Conservation (phyloP, 805 yeast genomes). For the Metschnikowia baotianmanensis region DNA sequence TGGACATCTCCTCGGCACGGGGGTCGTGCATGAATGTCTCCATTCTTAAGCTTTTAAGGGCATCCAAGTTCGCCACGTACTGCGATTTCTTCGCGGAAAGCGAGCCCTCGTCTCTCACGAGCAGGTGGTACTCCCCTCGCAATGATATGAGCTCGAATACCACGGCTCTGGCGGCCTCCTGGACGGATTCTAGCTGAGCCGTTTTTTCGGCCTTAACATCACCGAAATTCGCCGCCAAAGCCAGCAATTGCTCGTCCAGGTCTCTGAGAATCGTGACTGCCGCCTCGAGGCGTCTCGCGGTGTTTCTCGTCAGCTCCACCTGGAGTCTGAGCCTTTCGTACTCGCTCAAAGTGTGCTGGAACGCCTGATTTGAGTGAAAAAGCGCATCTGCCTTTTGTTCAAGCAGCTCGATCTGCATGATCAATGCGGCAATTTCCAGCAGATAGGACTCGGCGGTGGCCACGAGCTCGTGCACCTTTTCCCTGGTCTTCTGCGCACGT, state of each 20-base stretch:
- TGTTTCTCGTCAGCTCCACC: constrained; percentile 45
- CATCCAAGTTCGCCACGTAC: constrained; percentile 23
- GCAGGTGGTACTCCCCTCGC: constrained; percentile 26
- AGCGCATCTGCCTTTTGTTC: constrained; percentile 60
- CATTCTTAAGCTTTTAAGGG: constrained; percentile 7
- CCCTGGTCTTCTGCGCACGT: constrained; percentile 59
- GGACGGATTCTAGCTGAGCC: constrained; percentile 13
- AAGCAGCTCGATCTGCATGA: constrained; percentile 47
- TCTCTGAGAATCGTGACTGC: constrained; percentile 48
- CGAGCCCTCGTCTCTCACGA: constrained; percentile 49
- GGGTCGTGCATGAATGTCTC: neutral
- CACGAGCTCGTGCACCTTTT: constrained; percentile 44
- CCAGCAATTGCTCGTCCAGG: constrained; percentile 29
- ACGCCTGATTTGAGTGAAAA: constrained; percentile 77
- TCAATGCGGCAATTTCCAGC: constrained; percentile 47
- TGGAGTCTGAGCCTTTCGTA: constrained; percentile 56
- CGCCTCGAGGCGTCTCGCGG: constrained; percentile 48
- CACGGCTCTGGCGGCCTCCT: constrained; percentile 5
- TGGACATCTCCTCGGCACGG: neutral
- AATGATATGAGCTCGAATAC: constrained; percentile 20
- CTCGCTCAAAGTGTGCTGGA: constrained; percentile 66
- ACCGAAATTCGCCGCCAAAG: constrained; percentile 31
- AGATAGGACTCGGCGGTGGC: constrained; percentile 44
- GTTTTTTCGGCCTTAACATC: constrained; percentile 20
- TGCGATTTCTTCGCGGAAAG: constrained; percentile 43